Evolutionary conservation across 805 yeast genomes (phyloP).

Genomic region (Schwanniomyces pseudopolymorphus): DNA sequence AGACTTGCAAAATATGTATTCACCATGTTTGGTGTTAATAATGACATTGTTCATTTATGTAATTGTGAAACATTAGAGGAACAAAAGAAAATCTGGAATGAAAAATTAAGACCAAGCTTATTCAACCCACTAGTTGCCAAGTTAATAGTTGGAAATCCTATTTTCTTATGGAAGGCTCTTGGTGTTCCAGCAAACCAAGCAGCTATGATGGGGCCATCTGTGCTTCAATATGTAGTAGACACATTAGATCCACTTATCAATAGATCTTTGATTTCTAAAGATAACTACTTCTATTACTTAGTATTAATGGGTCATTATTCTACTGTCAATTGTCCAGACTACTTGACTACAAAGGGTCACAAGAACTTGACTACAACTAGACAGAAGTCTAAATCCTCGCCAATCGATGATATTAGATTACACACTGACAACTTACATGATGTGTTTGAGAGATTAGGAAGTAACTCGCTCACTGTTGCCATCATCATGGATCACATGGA

Average conservation of each 20-base stretch:
- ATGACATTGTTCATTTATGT: slow-evolving; percentile 56
- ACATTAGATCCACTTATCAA: slow-evolving; percentile 75
- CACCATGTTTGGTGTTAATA: slow-evolving; percentile 50
- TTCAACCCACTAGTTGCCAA: slow-evolving; percentile 69
- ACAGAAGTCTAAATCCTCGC: slow-evolving; percentile 34
- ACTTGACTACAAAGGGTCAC: slow-evolving; percentile 61
- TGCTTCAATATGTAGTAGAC: slow-evolving; percentile 68
- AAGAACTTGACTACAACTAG: slow-evolving; percentile 40
- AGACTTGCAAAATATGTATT: slow-evolving; percentile 65
- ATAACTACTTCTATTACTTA: slow-evolving; percentile 78
- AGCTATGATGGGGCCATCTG: slow-evolving; percentile 71
- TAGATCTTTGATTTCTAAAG: slow-evolving; percentile 61
- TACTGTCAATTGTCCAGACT: slow-evolving; percentile 70
- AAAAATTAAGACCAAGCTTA: slow-evolving; percentile 62
- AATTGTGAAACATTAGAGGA: slow-evolving; percentile 55
- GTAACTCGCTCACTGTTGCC: slow-evolving; percentile 68
- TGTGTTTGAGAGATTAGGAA: slow-evolving; percentile 64
- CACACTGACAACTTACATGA: slow-evolving; percentile 81
- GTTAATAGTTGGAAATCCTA: slow-evolving; percentile 72
- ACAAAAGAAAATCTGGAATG: slow-evolving; percentile 65
- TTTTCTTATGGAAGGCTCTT: slow-evolving; percentile 84
- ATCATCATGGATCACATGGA: slow-evolving; percentile 92
- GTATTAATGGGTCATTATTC: slow-evolving; percentile 62
- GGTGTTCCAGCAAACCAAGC: slow-evolving; percentile 92
- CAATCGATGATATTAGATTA: slow-evolving; percentile 68